A percentile compares a stretch with the other conserved stretches of the same genome.
phyloP scores from a whole-genome alignment of 2,329 filamentous ascomycete species.

The Aspergillus sojae region DNA sequence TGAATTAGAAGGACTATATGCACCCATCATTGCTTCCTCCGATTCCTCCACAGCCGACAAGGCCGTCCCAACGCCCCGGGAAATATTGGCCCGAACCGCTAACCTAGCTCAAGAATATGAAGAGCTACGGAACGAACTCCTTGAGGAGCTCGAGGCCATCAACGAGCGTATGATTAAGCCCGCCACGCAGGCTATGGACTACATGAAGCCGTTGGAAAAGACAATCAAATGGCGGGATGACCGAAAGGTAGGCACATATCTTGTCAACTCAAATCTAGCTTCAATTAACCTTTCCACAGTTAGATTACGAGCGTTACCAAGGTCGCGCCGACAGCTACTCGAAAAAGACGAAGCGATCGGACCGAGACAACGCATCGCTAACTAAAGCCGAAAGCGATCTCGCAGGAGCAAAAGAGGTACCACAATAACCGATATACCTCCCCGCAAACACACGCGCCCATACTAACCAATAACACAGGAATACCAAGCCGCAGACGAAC shows the following conservation, averaged over 20 bases:
- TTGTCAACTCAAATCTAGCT: background rate
- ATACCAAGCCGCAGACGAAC: constrained; percentile 74
- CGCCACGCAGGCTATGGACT: constrained; percentile 68
- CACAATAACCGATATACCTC: constrained; percentile 15
- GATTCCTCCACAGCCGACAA: constrained; percentile 59
- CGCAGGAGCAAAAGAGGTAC: constrained; percentile 64
- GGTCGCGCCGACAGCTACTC: constrained; percentile 69
- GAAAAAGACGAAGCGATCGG: constrained; percentile 69
- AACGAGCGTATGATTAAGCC: constrained; percentile 71
- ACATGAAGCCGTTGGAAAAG: constrained; percentile 73
- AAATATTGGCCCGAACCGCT: constrained; percentile 65
- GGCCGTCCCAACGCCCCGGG: constrained; percentile 62
- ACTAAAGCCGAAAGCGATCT: constrained; percentile 73
- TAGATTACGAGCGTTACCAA: constrained; percentile 80
- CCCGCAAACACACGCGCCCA: background rate
- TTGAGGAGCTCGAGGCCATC: constrained; percentile 71
- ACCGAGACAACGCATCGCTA: constrained; percentile 72
- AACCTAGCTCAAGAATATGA: constrained; percentile 68
- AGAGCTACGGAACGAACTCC: constrained; percentile 71
- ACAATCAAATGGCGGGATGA: constrained; percentile 84
- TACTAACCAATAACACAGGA: constrained; percentile 50
- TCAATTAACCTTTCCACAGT: constrained; percentile 36
- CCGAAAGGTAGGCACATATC: constrained; percentile 58
- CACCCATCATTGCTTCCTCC: constrained; percentile 70
- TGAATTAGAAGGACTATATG: constrained; percentile 73